Base-by-base conservation (phyloP, 331 rosid species). In the Stylosanthes scabra region DNA sequence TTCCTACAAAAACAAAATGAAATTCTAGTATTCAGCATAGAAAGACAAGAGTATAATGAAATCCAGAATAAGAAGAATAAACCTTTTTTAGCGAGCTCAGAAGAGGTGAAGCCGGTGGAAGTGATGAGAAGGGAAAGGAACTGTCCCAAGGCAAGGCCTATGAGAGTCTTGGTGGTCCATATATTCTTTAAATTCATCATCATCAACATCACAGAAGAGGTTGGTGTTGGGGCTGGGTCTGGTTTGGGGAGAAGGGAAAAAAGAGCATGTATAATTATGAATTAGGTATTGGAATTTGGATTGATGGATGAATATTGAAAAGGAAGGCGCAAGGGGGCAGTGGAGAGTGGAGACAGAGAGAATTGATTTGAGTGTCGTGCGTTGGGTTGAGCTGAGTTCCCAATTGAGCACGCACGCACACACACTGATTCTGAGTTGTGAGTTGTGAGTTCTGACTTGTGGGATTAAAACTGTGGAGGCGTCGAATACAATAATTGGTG, bases 121-220 rank as follows among this genome's bases (percentile, higher is more conserved):
- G 98, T 93, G 77, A 90, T 84, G 78, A 93, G 80, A 68, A 93
- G 89, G 4, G 97, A 93, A 51, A 93, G 95, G 74, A 93, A 58
- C 74, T 93, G 98, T 10, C 98, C 98, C 80, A 93, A 71, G 11
- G 85, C 95, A 20, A 93, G 91, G 15, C 98, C 95, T 3, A 85
- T 54, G 56, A 91, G 37, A 4, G 91, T 87, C 57, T 88, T 84
- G 76, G 75, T 81, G 31, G 85, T 86, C 79, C 84, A 88, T 67
- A 82, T 63, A 59, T 81, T 61, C 15, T 64, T 68, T 6, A 65
- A 82, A 34, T 2, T 77, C 72, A 37, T 49, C 88, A 77, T 84
- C 16, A 3, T 49, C 54, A 0, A 13, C 16, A 1, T 49, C 51
- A 12, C 6, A 12, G 14, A 34, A 47, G 15, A 13, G 51, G 4